Base-by-base conservation (phyloP, 106 monocot genomes). In the Dactylorhiza incarnata region DNA sequence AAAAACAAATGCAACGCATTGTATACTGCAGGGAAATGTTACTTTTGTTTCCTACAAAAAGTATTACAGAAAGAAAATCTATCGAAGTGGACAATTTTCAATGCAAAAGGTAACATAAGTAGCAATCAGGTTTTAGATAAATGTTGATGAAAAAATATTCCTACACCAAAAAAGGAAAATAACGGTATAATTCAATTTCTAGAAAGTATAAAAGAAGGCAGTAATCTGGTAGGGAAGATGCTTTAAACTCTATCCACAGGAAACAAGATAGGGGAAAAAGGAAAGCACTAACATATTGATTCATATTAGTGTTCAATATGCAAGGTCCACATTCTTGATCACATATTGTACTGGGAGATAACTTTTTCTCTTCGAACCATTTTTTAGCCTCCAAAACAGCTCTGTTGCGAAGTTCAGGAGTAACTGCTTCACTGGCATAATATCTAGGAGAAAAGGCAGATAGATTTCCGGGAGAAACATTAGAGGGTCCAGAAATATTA, bases 361-460 rank as follows among this genome's bases (percentile, higher is more conserved):
- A 22, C 45, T 80, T 88, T 85, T 86, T 88, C 85, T 90, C 88
- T 49, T 87, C 81, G 45, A 90, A 55, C 89, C 91, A 90, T 78
- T 88, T 89, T 73, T 95, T 92, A 71, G 92, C 92, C 76, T 95
- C 92, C 75, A 69, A 79, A 19, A 95, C 75, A 77, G 86, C 95
- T 66, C 75, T 72, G 22, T 77, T 80, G 56, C 55, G 75, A 9
- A 79, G 37, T 74, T 82, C 85, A 68, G 81, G 82, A 71, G 83
- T 52, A 61, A 29, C 68, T 72, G 49, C 80, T 78, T 55, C 49
- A 45, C 78, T 75, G 5, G 61, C 12, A 20, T 71, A 82, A 78
- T 77, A 75, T 19, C 55, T 62, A 23, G 81, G 73, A 76, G 83
- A 78, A 77, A 81, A 73, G 54, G 72, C 45, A 61, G 51, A 63